Percentiles rank a stretch among this genome's conserved stretches.
These are phyloP conservation scores for Phytophthora fragariaefolia DNA, from an alignment of 352 stramenopile genomes.

Conservation along the genomic window DNA sequence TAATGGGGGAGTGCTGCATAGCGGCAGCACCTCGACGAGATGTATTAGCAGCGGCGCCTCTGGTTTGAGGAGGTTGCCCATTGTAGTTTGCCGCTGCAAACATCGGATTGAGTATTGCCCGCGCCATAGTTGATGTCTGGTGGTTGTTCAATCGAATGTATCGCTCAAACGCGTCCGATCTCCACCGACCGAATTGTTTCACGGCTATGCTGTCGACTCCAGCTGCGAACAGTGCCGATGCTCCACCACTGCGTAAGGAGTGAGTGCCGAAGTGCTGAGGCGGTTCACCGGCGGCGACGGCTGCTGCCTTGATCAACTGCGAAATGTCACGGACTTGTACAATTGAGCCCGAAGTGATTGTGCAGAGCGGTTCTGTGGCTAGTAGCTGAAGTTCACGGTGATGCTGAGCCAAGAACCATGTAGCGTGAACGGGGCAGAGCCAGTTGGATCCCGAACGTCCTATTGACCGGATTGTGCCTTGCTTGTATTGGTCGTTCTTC, in stretches of 20 bases:
- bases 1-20: background rate
- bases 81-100: slow-evolving; percentile 4
- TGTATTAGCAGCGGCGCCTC: background rate
- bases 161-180: background rate
- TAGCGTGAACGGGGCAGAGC: background rate
- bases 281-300: background rate
- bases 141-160: slow-evolving; percentile 1
- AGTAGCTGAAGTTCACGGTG: background rate
- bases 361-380: background rate
- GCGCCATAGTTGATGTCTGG: background rate
- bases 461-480: background rate
- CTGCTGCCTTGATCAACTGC: background rate
- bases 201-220: background rate
- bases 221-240: background rate
- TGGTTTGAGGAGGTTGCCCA: slow-evolving; percentile 8
- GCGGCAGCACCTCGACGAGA: background rate
- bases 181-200: background rate
- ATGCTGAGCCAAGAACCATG: background rate
- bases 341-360: background rate
- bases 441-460: background rate
- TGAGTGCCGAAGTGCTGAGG: background rate
- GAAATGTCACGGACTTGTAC: slow-evolving; percentile 2
- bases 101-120: background rate
- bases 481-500: background rate
- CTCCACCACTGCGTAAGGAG: background rate